phyloP scores from a whole-genome alignment of 148 eudicot genomes.

The Vaccinium vitisidaea region DNA sequence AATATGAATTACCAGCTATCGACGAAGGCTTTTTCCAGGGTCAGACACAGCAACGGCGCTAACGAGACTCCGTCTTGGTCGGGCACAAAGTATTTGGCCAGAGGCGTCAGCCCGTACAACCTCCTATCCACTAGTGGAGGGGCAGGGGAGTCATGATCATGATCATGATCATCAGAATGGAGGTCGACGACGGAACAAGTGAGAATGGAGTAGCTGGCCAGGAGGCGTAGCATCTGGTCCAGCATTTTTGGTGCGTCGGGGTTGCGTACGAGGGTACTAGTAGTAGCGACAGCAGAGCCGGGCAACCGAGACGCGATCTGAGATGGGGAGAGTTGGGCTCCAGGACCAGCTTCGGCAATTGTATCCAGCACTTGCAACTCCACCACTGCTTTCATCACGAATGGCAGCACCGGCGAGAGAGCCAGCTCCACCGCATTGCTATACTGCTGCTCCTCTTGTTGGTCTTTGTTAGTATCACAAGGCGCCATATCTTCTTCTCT shows the following conservation, averaged over 20 bases:
- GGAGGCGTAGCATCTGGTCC: constrained; percentile 44
- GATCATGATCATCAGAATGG: neutral
- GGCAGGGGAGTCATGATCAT: neutral
- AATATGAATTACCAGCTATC: neutral
- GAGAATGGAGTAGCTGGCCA: constrained; percentile 29
- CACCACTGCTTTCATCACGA: constrained; percentile 19
- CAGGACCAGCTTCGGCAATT: constrained; percentile 28
- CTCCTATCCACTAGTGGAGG: neutral
- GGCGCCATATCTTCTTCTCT: neutral
- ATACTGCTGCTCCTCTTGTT: constrained; percentile 6
- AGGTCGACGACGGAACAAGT: constrained; percentile 1
- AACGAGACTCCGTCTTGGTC: neutral
- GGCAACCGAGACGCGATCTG: constrained; percentile 31
- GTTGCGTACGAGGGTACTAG: neutral
- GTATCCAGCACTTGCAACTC: constrained; percentile 37
- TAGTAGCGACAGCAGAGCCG: neutral
- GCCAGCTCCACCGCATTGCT: constrained; percentile 19
- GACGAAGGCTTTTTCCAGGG: neutral
- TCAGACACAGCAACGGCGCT: neutral
- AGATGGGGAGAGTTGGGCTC: constrained; percentile 16
- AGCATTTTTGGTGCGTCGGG: constrained; percentile 40
- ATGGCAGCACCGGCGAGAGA: constrained; percentile 1
- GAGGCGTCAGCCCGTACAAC: neutral
- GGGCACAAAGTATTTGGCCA: neutral
- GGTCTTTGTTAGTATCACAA: neutral